phyloP scores from a whole-genome alignment of 306 rosid genomes.

The Vachellia pachyceras region DNA sequence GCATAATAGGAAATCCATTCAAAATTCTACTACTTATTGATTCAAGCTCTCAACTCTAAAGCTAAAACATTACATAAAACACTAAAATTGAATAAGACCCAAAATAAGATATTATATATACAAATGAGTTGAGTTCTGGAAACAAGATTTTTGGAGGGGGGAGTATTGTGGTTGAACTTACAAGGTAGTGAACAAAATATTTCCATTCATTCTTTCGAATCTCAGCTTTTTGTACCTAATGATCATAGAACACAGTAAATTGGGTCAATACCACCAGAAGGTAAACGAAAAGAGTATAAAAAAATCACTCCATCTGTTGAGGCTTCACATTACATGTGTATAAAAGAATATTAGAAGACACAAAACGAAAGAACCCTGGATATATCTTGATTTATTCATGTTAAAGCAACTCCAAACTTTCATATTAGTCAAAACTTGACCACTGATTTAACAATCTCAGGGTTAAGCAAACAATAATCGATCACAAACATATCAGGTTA shows the following conservation, averaged over 20 bases:
- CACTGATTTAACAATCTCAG: background rate
- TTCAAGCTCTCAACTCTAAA: constrained; percentile 15
- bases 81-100: constrained; percentile 15
- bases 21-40: constrained; percentile 30
- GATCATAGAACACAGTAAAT: constrained; percentile 33
- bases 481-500: background rate
- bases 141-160: constrained; percentile 4
- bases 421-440: background rate
- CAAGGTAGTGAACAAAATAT: constrained; percentile 97
- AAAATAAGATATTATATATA: constrained; percentile 1
- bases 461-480: background rate
- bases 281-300: background rate
- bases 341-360: background rate
- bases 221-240: constrained; percentile 89
- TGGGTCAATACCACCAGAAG: constrained; percentile 1
- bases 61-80: constrained; percentile 20
- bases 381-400: background rate
- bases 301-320: background rate
- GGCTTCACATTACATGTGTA: background rate
- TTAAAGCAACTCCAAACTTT: background rate
- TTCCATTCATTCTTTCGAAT: constrained; percentile 82
- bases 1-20: constrained; percentile 27
- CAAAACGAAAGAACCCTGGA: background rate
- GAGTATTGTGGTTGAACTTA: constrained; percentile 53
- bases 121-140: background rate